Evolutionary conservation across 2,329 filamentous ascomycete genomes (phyloP).

Genomic region (Botrytis paeoniae): DNA sequence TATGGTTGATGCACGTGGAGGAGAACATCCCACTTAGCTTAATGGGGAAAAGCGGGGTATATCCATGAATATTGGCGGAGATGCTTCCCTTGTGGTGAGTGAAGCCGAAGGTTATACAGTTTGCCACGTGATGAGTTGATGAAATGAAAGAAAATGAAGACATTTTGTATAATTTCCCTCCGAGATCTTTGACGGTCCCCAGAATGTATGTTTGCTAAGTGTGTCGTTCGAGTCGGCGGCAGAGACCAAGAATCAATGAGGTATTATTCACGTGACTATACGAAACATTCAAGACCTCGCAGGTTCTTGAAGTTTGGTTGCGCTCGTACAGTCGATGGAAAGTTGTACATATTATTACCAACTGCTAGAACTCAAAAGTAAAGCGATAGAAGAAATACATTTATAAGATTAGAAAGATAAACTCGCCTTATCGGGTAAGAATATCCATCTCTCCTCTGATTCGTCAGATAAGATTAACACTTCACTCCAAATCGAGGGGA

Average conservation of each 20-base stretch:
- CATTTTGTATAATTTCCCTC: neutral
- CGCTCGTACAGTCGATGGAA: neutral
- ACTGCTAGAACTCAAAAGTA: neutral
- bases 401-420: neutral
- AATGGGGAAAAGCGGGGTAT: conserved; percentile 6
- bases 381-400: no score
- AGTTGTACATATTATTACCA: neutral
- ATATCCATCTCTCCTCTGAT: neutral
- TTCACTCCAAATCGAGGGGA: neutral
- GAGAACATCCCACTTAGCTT: neutral
- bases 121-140: neutral
- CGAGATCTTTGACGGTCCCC: no score
- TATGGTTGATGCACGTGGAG: conserved; percentile 19
- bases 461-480: conserved; percentile 7
- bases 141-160: no score
- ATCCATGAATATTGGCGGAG: neutral
- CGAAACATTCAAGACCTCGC: neutral
- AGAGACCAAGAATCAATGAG: neutral
- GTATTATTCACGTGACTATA: neutral
- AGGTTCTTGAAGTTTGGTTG: neutral
- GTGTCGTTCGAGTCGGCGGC: neutral
- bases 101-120: neutral
- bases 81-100: neutral
- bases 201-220: neutral
- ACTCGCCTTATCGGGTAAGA: neutral